Base-by-base conservation (phyloP, 805 yeast species). In the Hanseniaspora taiwanica region DNA sequence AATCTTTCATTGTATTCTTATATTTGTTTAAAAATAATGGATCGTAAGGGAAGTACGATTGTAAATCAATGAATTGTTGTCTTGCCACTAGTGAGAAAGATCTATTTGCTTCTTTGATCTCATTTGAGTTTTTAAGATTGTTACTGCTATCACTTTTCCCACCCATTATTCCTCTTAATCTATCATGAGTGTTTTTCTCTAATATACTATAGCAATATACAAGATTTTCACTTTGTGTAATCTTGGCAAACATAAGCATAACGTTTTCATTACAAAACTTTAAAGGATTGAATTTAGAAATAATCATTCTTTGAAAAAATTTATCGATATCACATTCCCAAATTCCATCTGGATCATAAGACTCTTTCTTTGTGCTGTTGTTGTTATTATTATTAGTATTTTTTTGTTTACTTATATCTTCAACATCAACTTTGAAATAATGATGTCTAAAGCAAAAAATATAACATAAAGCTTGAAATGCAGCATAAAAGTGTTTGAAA, bases 41-140 rank as follows among this genome's bases (percentile, higher is more conserved):
- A 64, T 89, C 97, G 56, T 83, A 89, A 10, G 98, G 98, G 60
- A 89, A 89, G 56, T 85, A 89, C n/a, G 91, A 86, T 56, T 87
- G 96, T 39, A 89, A 66, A 52, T 85, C 94, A 48, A 82, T 70
- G 53, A 83, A 85, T 53, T 86, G 95, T 54, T 82, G 87, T 52
- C 78, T 78, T 41, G 75, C 74, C 23, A 69, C 68, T 48, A 73
- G 66, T 40, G 69, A 14, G 33, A 23, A 34, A 13, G 16, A 14
- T 24, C 3, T 13, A 13, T 7, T 9, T 17, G 18, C 33, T 16
- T 13, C 21, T 29, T 21, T 25, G 9, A 40, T 40, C n/a, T 48
- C 50, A 3, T 53, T 46, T 35, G 55, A 52, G 25, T 25, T 27
- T 60, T 12, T 6, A 17, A 21, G 9, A 33, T 4, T 19, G 6